Base-by-base conservation (phyloP, 495 filamentous ascomycete species). In the Lepidopterella palustris region DNA sequence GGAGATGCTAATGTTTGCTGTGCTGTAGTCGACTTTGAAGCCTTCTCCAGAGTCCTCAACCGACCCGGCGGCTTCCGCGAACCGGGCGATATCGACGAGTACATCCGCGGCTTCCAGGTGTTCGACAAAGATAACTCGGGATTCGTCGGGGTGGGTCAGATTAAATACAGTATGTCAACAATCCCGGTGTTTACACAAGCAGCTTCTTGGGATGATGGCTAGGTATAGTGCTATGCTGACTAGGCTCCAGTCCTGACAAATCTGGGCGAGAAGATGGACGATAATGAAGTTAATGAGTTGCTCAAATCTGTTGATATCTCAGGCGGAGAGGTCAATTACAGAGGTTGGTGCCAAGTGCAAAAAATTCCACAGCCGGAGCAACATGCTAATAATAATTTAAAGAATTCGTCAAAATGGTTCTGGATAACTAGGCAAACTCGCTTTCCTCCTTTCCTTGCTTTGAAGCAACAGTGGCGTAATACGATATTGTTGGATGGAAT, bases 61-160 rank as follows among this genome's bases (percentile, higher is more conserved):
- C 88, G 93, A 39, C 95, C 93, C 8, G 92, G 92, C 71, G 93
- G 93, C 55, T 98, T 97, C 85, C 91, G 93, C 66, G 92, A 97
- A 53, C 95, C 95, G 5, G 92, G 90, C 65, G 92, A 97, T 73
- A 92, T 92, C 9, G 92, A 97, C 64, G 92, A 97, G 75, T 98
- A 97, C 73, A 95, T 91, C 74, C 86, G 91, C 45, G 93, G 92
- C 49, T 98, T 98, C 77, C 93, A 97, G 76, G 93, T 97, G 58
- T 98, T 98, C 69, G 93, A 98, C 76, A 98, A 98, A 79, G 93
- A 98, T 74, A 86, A 92, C 84, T 95, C 91, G 52, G 93, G 93
- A 20, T 96, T 90, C 76, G 96, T 98, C 75, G 93, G 92, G 23
- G 90, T 96, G 61, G 93, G 93, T 31, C 93, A 98, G 74, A 78